Evolutionary conservation across 371 early-diverging fungal genomes (phyloP).

Genomic region (Chytridiales sp.): DNA sequence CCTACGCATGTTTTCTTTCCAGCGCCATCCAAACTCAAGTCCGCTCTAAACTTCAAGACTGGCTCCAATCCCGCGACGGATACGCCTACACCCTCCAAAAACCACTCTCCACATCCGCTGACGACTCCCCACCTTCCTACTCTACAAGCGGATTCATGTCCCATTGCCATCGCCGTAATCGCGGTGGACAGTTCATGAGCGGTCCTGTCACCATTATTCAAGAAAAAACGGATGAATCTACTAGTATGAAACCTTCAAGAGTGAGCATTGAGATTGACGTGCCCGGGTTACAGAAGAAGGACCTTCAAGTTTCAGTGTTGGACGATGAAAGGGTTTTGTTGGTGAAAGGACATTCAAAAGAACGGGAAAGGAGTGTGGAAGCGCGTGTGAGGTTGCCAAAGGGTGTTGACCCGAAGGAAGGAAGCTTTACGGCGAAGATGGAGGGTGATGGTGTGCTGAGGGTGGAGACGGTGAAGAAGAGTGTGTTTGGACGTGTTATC

Average conservation of each 20-base stretch:
- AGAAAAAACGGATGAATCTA: no score
- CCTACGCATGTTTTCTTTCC: no score
- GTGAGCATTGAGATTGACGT: constrained; percentile 24
- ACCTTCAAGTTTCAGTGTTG: constrained; percentile 17
- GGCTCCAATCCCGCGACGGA: constrained; percentile 16
- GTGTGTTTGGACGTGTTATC: no score
- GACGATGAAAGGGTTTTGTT: constrained; percentile 25
- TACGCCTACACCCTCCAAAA: background rate
- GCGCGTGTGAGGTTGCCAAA: constrained; percentile 15
- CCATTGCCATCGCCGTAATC: no score
- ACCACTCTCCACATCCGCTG: constrained; percentile 3
- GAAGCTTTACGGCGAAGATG: constrained; percentile 17
- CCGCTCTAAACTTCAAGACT: no score
- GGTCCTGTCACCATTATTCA: no score
- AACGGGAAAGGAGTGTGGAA: constrained; percentile 16
- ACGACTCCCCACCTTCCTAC: background rate
- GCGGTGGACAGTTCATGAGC: no score
- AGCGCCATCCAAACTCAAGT: no score
- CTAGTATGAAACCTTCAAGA: no score
- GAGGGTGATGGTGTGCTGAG: constrained; percentile 27
- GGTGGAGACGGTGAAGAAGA: no score
- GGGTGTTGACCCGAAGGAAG: constrained; percentile 11
- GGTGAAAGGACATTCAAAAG: constrained; percentile 14
- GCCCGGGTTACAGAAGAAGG: constrained; percentile 24
- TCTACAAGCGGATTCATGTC: no score